phyloP scores from a whole-genome alignment of 2,329 filamentous ascomycete genomes.

The Purpureocillium lavendulum region DNA sequence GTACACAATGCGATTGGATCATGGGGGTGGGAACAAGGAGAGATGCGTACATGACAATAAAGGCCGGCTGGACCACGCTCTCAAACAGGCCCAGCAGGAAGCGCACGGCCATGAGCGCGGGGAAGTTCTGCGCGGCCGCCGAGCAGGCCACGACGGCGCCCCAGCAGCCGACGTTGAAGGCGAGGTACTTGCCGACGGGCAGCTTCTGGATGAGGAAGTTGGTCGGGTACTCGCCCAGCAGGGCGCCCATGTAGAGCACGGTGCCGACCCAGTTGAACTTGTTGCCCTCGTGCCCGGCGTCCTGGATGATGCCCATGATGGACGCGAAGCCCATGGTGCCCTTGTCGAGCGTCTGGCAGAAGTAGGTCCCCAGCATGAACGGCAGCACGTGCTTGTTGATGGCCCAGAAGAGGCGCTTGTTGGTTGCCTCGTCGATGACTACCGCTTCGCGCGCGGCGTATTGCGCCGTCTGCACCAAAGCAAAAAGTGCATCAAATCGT shows the following conservation, averaged over 20 bases:
- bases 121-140: slow-evolving; percentile 52
- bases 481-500: too few relatives aligned
- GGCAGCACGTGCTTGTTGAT: slow-evolving; percentile 61
- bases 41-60: slow-evolving; percentile 55
- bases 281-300: slow-evolving; percentile 16
- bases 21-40: too few relatives aligned
- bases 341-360: slow-evolving; percentile 62
- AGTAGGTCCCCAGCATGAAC: slow-evolving; percentile 68
- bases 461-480: too few relatives aligned
- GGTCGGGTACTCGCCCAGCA: slow-evolving; percentile 65
- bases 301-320: slow-evolving; percentile 51
- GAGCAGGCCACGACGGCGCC: slow-evolving; percentile 51
- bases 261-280: slow-evolving; percentile 65
- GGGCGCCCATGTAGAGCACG: slow-evolving; percentile 64
- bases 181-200: slow-evolving; percentile 59
- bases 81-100: slow-evolving; percentile 65
- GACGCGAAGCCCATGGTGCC: slow-evolving; percentile 56
- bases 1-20: too few relatives aligned
- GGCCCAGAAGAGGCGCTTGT: too few relatives aligned
- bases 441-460: too few relatives aligned
- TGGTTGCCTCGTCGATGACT: too few relatives aligned
- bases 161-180: slow-evolving; percentile 57
- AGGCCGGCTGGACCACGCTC: slow-evolving; percentile 59
- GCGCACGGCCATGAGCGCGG: slow-evolving; percentile 49
- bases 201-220: slow-evolving; percentile 51